phyloP scores from a whole-genome alignment of 306 rosid species.

The Castanea crenata region DNA sequence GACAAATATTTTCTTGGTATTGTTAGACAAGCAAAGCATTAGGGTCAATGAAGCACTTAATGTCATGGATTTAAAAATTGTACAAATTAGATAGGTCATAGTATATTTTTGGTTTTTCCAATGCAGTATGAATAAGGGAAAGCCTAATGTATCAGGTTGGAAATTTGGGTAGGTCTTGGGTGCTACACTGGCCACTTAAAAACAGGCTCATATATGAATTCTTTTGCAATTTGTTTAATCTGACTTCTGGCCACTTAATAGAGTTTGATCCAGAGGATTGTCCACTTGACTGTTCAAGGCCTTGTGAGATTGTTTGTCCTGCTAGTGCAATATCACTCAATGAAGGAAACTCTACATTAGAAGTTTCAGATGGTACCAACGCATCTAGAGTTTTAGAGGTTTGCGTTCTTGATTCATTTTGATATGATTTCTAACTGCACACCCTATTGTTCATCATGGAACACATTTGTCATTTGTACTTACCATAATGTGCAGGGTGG shows the following conservation, averaged over 20 bases:
- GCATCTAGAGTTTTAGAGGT: conserved; percentile 33
- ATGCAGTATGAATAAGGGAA: neutral
- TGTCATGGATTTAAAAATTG: neutral
- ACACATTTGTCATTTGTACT: neutral
- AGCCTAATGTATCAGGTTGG: neutral
- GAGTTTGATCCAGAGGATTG: conserved; percentile 92
- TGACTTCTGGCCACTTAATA: conserved; percentile 28
- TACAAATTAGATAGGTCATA: neutral
- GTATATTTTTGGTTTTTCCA: neutral
- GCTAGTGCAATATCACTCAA: conserved; percentile 77
- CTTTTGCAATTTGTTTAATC: neutral
- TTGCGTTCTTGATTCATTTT: conserved; percentile 1
- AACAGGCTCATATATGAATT: conserved; percentile 8
- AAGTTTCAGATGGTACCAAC: conserved; percentile 30
- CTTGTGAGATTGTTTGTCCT: conserved; percentile 82
- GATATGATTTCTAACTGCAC: neutral
- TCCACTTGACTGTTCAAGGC: conserved; percentile 76
- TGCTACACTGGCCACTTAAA: neutral
- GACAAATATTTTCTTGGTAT: neutral
- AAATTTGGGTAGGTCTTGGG: neutral
- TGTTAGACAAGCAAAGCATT: neutral
- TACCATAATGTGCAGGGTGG: conserved; percentile 56
- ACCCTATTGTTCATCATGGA: neutral
- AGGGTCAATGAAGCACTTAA: neutral
- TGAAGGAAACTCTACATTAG: conserved; percentile 28